Base-by-base conservation (phyloP, 345 rosid species). In the Populus pruinosa region DNA sequence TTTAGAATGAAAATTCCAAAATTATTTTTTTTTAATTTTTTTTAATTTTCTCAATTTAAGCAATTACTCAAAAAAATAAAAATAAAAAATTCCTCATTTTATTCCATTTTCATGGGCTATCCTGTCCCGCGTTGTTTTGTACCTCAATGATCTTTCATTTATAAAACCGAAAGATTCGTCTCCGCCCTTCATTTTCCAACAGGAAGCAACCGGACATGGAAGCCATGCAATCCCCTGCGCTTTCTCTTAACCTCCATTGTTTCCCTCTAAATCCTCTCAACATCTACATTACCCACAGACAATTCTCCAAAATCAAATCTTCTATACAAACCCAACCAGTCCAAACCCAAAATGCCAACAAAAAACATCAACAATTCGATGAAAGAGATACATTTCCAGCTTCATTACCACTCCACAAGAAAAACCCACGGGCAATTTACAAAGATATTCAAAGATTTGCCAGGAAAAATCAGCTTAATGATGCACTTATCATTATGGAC, bases 401-500 rank as follows among this genome's bases (percentile, higher is more conserved):
- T 2, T 65, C 69, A 3, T 65, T 65, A 11, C 69, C 69, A 9
- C 70, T 94, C 75, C 91, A 89, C 83, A 71, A 79, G 36, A 83
- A 86, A 62, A 89, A 91, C 69, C 97, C 94, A 5, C 73, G 73
- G 65, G 89, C 82, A 67, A 86, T 94, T 71, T 87, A 85, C 91
- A 82, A 86, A 75, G 94, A 90, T 43, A 82, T 94, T 33, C 91
- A 87, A 71, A 82, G 82, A 38, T 85, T 94, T 31, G 92, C 93
- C 21, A 85, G 84, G 53, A 79, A 79, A 67, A 85, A 89, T 86
- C 88, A 89, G 81, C 94, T 92, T 84, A 86, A 87, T 63, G 89
- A 90, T 70, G 92, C 94, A 8, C 90, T 91, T 31, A 67, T 83
- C 53, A 85, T 94, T 63, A 80, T 94, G 35, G 93, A 94, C 82